Conservation (phyloP, 1,284 basidiomycete species). For the Vanrija pseudolonga region DNA sequence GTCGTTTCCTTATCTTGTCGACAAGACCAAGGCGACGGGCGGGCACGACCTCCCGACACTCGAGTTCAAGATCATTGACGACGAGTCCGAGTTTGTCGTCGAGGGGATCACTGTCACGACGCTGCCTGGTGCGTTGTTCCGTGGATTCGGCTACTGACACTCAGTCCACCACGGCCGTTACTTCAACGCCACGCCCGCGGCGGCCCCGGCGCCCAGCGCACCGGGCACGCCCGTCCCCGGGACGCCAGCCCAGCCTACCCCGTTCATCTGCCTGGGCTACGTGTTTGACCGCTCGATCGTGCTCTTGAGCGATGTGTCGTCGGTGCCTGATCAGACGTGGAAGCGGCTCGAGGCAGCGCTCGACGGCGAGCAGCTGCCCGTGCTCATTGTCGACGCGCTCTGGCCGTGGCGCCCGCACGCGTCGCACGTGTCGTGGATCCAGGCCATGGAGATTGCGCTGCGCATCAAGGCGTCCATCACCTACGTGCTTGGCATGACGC, state of each 20-base stretch:
- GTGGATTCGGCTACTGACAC: neutral
- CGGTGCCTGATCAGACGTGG: conserved; percentile 34
- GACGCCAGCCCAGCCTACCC: conserved; percentile 12
- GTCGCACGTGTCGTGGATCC: conserved; percentile 43
- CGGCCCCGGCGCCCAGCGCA: neutral
- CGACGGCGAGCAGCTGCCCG: conserved; percentile 3
- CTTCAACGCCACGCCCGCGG: conserved; percentile 13
- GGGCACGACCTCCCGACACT: conserved; percentile 49
- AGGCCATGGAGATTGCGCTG: conserved; percentile 39
- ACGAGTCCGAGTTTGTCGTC: conserved; percentile 37
- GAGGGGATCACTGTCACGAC: conserved; percentile 36
- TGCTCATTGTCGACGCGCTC: conserved; percentile 47
- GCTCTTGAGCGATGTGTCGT: conserved; percentile 44
- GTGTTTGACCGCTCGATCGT: conserved; percentile 39
- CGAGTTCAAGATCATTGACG: conserved; percentile 36
- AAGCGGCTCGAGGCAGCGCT: conserved; percentile 15
- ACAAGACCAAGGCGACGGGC: conserved; percentile 47
- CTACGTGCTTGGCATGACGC: conserved; percentile 45
- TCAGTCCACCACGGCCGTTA: conserved; percentile 27
- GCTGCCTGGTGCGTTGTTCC: conserved; percentile 27
- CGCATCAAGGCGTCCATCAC: conserved; percentile 37
- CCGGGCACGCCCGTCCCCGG: neutral
- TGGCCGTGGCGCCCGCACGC: conserved; percentile 39
- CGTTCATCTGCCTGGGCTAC: conserved; percentile 46
- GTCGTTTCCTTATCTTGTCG: conserved; percentile 49